Evolutionary conservation across 2,329 filamentous ascomycete species (phyloP), one percentile per base, ranked within the genome.

Genomic region (Pyrenophora tritici-repentis): DNA sequence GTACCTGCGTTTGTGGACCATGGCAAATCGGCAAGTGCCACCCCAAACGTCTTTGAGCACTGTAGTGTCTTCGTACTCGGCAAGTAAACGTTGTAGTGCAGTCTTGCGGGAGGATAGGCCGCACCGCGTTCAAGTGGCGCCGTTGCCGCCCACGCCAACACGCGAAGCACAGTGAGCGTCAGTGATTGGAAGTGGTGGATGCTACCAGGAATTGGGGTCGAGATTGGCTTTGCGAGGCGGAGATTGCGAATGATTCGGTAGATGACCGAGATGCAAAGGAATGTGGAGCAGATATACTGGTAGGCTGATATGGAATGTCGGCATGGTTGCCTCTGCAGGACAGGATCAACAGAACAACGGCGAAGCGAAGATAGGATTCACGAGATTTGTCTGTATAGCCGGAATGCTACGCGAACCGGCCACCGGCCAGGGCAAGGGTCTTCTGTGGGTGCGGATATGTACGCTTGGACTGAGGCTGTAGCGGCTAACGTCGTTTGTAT

Each of bases 181-280:
- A 9, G 20, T 59, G 47, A 60, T 62, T 61, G 56, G 60, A 32
- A 24, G 52, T 29, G 14, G 16, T 33, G 42, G 41, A 53, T 52
- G 56, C 50, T 42, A 47, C 40, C 39, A 39, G 26, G 38, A 33
- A 32, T 17, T 29, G 42, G 26, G 35, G 36, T 55, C 41, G 42
- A 51, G 42, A 42, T 47, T 49, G 50, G 42, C 58, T 43, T 26
- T 58, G 59, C 61, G 61, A 62, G 10, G 53, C 61, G 62, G 62
- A 65, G 50, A 65, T 64, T 58, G 57, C 55, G 46, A 48, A 38
- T 39, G 22, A 16, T 41, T 35, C 20, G 20, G 47, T 33, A 44
- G 38, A 29, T 26, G 26, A n/a, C 29, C 22, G 26, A 43, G 9
- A 46, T 36, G 39, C 45, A 42, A 31, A 37, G 31, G 14, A 35